A percentile compares a stretch with the other conserved stretches of the same genome.
These are phyloP conservation scores for Hypoxylon sp. DNA, from an alignment of 2,329 filamentous ascomycete species.

Conservation along the genomic window DNA sequence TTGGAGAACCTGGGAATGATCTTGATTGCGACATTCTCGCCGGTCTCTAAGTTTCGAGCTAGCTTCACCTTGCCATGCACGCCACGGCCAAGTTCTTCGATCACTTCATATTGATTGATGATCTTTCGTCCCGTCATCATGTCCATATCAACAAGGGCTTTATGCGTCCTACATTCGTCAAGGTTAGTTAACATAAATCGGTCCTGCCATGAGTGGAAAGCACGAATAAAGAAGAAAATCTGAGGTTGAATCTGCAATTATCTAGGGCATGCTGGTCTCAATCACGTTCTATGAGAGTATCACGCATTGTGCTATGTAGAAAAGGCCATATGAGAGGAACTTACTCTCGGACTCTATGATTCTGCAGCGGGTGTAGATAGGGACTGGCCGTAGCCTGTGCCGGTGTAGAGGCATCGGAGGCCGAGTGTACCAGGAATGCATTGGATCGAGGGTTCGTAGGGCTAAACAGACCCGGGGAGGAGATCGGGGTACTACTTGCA, in stretches of 20 bases:
- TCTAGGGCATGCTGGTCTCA: neutral
- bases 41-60: constrained; percentile 82
- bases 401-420: constrained; percentile 70
- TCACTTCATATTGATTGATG: constrained; percentile 98
- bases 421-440: constrained; percentile 58
- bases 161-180: constrained; percentile 76
- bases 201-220: neutral
- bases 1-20: constrained; percentile 98
- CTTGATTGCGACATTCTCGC: constrained; percentile 93
- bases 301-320: constrained; percentile 3
- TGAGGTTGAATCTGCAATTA: constrained; percentile 14
- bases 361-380: constrained; percentile 78
- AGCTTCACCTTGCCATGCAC: constrained; percentile 99
- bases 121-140: constrained; percentile 90
- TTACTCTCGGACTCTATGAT: constrained; percentile 82
- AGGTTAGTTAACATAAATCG: constrained; percentile 34
- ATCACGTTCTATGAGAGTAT: constrained; percentile 1
- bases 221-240: constrained; percentile 10
- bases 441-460: constrained; percentile 62
- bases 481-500: constrained; percentile 70
- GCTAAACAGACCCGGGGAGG: constrained; percentile 74
- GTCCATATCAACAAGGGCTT: constrained; percentile 91
- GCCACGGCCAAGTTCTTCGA: constrained; percentile 94
- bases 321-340: constrained; percentile 55
- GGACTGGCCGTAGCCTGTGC: constrained; percentile 67